Evolutionary conservation across 2,329 filamentous ascomycete genomes (phyloP), one percentile per base, ranked within the genome.

Genomic region (Dothistroma pini): DNA sequence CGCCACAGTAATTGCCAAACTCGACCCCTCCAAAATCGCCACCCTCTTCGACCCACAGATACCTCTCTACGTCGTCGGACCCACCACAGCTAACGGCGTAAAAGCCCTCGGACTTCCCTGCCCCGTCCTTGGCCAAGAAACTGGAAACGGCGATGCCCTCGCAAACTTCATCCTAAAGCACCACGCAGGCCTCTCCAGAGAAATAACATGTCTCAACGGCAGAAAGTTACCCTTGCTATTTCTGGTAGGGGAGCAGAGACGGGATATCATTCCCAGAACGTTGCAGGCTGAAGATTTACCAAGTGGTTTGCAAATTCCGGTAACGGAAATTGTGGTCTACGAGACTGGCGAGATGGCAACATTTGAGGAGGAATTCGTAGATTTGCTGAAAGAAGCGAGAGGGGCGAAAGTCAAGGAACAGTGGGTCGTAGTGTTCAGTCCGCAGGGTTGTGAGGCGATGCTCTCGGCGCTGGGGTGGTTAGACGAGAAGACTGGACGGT

Each of bases 251-350:
- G 93, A 97, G 73, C 90, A 93, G 72, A 84, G 92, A 58, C 81
- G 95, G 50, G 95, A 97, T 73, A 86, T 96, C 66, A 96, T 99
- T 65, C 93, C 95, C 1, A 90, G 84, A 68, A 91, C 85, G 1
- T 78, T 97, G 41, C 89, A 87, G 80, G 82, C 84, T 44, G 71
- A 78, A 0, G 68, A 72, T 0, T 76, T 92, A 9, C 75, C 82
- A 0, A 65, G 72, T 0, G 71, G 78, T 14, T 75, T 76, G 56
- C 79, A 84, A 54, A 89, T 95, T 22, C 75, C 75, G 8, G 89
- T 97, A 0, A 84, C 89, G 41, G 93, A 97, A 75, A 72, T 91
- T 8, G 86, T 93, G 2, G 87, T 97, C 12, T 99, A 99, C 72
- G 89, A 90, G 61, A 97, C 93, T 0, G 86, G 85, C 0, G 89